A percentile compares a stretch with the other conserved stretches of the same genome.
These are phyloP conservation scores for Bolboschoenus planiculmis DNA, from an alignment of 176 grass and related monocot species.

Conservation along the genomic window DNA sequence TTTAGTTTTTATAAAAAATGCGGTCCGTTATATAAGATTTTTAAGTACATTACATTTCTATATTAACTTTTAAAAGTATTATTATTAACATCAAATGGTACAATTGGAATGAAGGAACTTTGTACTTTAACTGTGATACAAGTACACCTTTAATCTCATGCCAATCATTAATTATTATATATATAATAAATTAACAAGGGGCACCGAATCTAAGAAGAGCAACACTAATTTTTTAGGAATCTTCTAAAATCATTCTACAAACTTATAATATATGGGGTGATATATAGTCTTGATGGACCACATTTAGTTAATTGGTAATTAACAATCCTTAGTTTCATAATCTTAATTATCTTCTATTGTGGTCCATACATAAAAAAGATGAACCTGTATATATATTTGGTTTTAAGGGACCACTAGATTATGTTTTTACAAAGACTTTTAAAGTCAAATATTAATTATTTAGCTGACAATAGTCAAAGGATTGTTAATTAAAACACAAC, in stretches of 20 bases:
- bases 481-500: background rate
- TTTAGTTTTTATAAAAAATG: background rate
- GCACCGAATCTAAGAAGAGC: background rate
- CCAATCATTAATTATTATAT: background rate
- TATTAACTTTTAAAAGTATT: background rate
- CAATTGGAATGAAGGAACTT: background rate
- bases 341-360: background rate
- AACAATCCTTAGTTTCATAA: background rate
- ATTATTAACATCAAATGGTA: background rate
- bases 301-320: background rate
- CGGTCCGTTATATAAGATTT: background rate
- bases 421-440: background rate
- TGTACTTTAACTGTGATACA: background rate
- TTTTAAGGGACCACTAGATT: background rate
- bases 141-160: background rate
- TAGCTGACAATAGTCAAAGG: background rate
- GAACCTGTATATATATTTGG: background rate
- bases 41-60: background rate
- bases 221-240: background rate
- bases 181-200: background rate
- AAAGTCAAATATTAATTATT: background rate
- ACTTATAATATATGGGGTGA: background rate
- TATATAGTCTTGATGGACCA: constrained; percentile 7
- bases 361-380: background rate
- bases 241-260: background rate